Percentiles rank a stretch among this genome's conserved stretches.
Conservation (phyloP, 495 filamentous ascomycete genomes). For the Oleoguttula mirabilis region DNA sequence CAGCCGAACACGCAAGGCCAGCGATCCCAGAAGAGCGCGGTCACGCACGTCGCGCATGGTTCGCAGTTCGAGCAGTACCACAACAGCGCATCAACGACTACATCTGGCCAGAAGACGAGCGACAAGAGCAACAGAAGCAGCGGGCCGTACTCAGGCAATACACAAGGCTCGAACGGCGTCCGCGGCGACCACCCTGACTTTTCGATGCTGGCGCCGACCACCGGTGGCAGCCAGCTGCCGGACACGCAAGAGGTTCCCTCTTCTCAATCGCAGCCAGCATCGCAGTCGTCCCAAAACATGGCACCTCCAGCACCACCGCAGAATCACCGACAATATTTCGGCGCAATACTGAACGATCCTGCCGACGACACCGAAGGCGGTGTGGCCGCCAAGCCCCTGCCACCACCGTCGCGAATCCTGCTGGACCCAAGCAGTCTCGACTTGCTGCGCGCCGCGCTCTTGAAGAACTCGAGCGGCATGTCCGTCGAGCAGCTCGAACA, state of each 20-base stretch:
- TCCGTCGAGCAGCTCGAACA: constrained; percentile 92
- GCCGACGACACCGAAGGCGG: constrained; percentile 19
- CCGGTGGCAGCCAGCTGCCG: constrained; percentile 38
- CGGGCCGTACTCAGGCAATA: constrained; percentile 40
- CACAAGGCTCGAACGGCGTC: constrained; percentile 50
- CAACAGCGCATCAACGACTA: constrained; percentile 75
- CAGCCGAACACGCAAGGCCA: constrained; percentile 35
- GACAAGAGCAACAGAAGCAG: constrained; percentile 26
- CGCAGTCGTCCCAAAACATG: constrained; percentile 9
- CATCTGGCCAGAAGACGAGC: constrained; percentile 49
- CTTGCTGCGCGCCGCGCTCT: constrained; percentile 46
- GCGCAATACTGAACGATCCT: constrained; percentile 37
- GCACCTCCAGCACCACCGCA: constrained; percentile 37
- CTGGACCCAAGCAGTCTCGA: constrained; percentile 45
- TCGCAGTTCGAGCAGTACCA: constrained; percentile 62
- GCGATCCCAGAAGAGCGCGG: constrained; percentile 56
- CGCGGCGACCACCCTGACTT: constrained; percentile 28
- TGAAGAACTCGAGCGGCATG: constrained; percentile 58
- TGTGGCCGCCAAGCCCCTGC: neutral
- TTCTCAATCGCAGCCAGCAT: constrained; percentile 5
- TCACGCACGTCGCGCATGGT: constrained; percentile 63
- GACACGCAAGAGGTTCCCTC: constrained; percentile 44
- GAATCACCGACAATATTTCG: constrained; percentile 27
- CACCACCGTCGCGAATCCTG: constrained; percentile 29
- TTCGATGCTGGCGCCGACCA: constrained; percentile 20